Evolutionary conservation across 345 rosid species (phyloP).

Genomic region (Passiflora organensis): DNA sequence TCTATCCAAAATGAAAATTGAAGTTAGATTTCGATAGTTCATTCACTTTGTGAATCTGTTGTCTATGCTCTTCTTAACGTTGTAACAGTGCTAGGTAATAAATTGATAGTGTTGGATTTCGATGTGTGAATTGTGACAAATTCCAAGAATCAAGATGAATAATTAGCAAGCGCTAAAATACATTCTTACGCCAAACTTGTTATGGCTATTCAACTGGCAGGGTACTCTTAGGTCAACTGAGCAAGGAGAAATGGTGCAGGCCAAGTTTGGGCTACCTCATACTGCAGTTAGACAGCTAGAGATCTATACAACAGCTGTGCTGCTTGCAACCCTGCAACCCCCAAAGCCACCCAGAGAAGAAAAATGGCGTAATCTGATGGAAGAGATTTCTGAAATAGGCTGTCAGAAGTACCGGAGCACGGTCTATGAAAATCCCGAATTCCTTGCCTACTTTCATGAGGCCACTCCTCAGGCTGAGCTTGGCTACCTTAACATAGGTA

Average conservation of each 20-base stretch:
- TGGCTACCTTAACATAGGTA: slow-evolving; percentile 91
- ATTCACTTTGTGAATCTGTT: no score
- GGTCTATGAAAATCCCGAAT: slow-evolving; percentile 88
- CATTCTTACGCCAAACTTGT: neutral
- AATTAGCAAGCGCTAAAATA: no score
- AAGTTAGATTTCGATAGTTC: no score
- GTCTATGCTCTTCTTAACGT: no score
- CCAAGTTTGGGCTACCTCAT: slow-evolving; percentile 90
- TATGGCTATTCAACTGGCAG: slow-evolving; percentile 31
- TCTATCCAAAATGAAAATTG: no score
- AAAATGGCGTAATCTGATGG: slow-evolving; percentile 94
- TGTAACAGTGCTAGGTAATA: no score
- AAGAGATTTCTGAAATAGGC: slow-evolving; percentile 81
- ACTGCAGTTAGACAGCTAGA: slow-evolving; percentile 91
- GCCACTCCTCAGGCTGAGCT: slow-evolving; percentile 98
- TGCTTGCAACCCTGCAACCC: slow-evolving; percentile 79
- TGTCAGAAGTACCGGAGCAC: slow-evolving; percentile 66
- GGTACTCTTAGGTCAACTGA: slow-evolving; percentile 94
- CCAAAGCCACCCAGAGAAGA: slow-evolving; percentile 87
- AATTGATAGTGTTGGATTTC: no score
- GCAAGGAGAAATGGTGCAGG: slow-evolving; percentile 99
- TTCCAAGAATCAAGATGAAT: no score
- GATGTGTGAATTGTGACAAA: no score
- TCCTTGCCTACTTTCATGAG: slow-evolving; percentile 85
- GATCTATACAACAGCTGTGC: slow-evolving; percentile 93